Percentiles rank a stretch among this genome's conserved stretches.
These are phyloP conservation scores for Quaeritorhiza haematococci DNA, from an alignment of 371 early-diverging fungal genomes.

Conservation along the genomic window DNA sequence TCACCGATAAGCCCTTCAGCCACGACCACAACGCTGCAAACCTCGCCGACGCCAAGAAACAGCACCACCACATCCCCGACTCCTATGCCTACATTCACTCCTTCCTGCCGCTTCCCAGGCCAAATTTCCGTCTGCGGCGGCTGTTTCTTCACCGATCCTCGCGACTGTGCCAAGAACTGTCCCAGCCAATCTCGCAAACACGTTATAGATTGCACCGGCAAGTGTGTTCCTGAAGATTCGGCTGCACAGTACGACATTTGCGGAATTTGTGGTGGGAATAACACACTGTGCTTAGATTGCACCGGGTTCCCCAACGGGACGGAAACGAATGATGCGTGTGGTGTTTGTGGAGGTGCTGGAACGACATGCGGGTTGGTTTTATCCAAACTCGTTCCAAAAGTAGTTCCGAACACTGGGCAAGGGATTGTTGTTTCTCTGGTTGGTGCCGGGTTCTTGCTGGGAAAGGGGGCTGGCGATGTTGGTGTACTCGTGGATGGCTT, in stretches of 20 bases:
- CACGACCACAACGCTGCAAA: no score
- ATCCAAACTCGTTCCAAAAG: constrained; percentile 4
- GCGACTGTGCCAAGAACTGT: constrained; percentile 15
- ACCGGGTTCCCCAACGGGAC: constrained; percentile 13
- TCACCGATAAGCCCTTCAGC: no score
- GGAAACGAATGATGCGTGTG: constrained; percentile 8
- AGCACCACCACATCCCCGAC: no score
- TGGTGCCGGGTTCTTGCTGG: constrained; percentile 18
- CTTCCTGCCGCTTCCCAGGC: background rate
- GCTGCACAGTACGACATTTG: constrained; percentile 7
- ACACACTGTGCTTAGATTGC: constrained; percentile 16
- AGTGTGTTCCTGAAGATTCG: background rate
- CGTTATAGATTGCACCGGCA: constrained; percentile 10
- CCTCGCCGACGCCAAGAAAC: no score
- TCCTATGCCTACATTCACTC: no score
- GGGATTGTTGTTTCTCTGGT: constrained; percentile 5
- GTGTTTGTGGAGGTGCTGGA: constrained; percentile 15
- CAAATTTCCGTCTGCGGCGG: constrained; percentile 13
- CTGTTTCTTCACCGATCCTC: constrained; percentile 6
- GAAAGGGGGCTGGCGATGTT: background rate
- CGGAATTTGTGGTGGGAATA: constrained; percentile 16
- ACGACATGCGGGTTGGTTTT: constrained; percentile 7
- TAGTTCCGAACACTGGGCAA: constrained; percentile 10
- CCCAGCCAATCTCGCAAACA: background rate
- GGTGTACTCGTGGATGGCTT: background rate